These are phyloP conservation scores for Chlamydomonas reinhardtii DNA, from an alignment of 163 green algal species.

Conservation along the genomic window DNA sequence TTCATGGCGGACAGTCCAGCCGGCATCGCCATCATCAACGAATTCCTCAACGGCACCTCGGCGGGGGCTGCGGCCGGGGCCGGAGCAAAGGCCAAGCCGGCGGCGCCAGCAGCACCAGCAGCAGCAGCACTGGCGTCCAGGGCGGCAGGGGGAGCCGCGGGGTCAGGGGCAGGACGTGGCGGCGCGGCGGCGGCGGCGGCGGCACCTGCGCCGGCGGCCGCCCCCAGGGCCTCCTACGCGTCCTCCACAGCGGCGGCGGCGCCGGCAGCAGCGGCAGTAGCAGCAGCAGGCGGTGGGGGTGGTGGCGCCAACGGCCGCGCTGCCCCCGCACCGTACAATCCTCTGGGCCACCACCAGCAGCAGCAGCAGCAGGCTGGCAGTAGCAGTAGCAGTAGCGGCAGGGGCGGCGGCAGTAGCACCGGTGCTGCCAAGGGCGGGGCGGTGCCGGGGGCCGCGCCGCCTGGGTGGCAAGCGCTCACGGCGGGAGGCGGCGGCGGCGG, in stretches of 20 bases:
- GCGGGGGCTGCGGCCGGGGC: not conserved
- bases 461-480: not conserved
- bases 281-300: no score
- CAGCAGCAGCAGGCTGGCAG: no score
- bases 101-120: not conserved
- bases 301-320: no score
- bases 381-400: not conserved
- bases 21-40: constrained; percentile 27
- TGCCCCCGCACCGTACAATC: no score
- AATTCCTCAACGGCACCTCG: not conserved
- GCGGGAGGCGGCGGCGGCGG: not conserved
- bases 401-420: not conserved
- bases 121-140: no score
- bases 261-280: not conserved
- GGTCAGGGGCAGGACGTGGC: no score
- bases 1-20: constrained; percentile 36
- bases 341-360: no score
- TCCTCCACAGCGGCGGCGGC: not conserved
- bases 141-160: not conserved
- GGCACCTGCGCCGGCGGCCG: not conserved
- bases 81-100: not conserved
- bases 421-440: not conserved
- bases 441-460: not conserved
- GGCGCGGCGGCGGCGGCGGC: no score
- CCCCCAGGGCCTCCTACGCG: not conserved